Evolutionary conservation across 2,329 filamentous ascomycete genomes (phyloP).

Genomic region (Neonectria ditissima): DNA sequence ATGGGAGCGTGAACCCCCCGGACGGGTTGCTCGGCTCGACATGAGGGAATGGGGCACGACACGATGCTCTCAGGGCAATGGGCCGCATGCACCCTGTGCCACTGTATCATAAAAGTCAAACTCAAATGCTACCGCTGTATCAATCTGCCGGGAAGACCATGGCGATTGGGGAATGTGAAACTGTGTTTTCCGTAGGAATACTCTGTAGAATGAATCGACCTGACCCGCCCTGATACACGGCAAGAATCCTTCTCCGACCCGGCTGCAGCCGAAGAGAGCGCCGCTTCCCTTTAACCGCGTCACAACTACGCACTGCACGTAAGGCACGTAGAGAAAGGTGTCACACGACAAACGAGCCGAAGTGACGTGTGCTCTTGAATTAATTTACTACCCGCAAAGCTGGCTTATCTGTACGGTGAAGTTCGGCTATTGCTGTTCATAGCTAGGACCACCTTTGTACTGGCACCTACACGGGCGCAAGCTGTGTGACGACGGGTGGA

Average conservation of each 20-base stretch:
- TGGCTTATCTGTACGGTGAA: background rate
- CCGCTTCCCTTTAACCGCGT: conserved; percentile 17
- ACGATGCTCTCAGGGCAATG: conserved; percentile 37
- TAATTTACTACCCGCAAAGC: background rate
- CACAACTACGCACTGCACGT: conserved; percentile 1
- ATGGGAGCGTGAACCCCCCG: conserved; percentile 34
- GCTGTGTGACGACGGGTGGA: conserved; percentile 13
- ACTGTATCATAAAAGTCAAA: conserved; percentile 48
- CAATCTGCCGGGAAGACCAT: conserved; percentile 40
- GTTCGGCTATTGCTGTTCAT: background rate
- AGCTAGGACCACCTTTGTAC: background rate
- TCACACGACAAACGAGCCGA: background rate
- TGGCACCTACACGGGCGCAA: background rate
- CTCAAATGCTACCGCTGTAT: conserved; percentile 48
- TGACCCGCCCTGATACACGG: conserved; percentile 21
- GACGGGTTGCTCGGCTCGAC: conserved; percentile 36
- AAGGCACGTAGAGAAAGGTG: background rate
- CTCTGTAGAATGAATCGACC: conserved; percentile 12
- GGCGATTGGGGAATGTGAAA: conserved; percentile 27
- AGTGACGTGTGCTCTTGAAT: background rate
- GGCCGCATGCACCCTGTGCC: conserved; percentile 42
- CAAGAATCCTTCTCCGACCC: conserved; percentile 38
- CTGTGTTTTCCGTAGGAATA: background rate
- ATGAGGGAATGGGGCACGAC: conserved; percentile 37
- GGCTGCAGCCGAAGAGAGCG: conserved; percentile 40